Base-by-base conservation (phyloP, 139 green algal species). In the Picochlorum costavermella region DNA sequence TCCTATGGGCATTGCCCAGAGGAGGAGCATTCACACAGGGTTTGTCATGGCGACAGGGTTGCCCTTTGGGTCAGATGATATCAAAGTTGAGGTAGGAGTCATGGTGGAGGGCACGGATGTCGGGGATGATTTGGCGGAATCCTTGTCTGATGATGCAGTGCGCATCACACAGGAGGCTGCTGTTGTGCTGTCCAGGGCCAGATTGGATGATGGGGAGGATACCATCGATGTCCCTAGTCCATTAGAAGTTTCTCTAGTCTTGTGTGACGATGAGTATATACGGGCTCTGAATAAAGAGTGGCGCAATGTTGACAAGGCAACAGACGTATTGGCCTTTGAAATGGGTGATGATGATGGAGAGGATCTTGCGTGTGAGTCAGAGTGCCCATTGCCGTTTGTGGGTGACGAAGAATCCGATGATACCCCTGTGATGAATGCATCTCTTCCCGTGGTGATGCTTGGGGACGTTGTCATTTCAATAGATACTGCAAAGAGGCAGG, bases 321-420 rank as follows among this genome's bases (percentile, higher is more conserved):
- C 92, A 10, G 92, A 98, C 69, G 92, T 98, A 51, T 82, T 98
- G 49, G 94, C 88, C 0, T 98, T 98, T 73, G 77, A 90, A 51
- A 78, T 95, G 67, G 68, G 29, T 12, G 23, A 56, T 17, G 62
- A 73, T 11, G 62, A 73, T 11, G 59, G 9, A 17, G 43, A 55
- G 58, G 33, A 40, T 40, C 33, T 40, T 13, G 9, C 5, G 11
- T 40, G 43, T 6, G 65, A 37, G 9, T n/a, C 45, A 11, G 49
- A 51, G 2, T 55, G n/a, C 6, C 17, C 48, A 14, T 20, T 55
- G n/a, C 48, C 17, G 17, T 55, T 23, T 55, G 51, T 43, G 0
- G 51, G 5, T 13, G 64, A 36, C 8, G 64, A 61, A 25, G 56
- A 31, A 16, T 36, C 44, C 11, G 60, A 69, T 6, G 58, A 73